Base-by-base conservation (phyloP, 805 yeast genomes). In the Myxozyma neotropica region DNA sequence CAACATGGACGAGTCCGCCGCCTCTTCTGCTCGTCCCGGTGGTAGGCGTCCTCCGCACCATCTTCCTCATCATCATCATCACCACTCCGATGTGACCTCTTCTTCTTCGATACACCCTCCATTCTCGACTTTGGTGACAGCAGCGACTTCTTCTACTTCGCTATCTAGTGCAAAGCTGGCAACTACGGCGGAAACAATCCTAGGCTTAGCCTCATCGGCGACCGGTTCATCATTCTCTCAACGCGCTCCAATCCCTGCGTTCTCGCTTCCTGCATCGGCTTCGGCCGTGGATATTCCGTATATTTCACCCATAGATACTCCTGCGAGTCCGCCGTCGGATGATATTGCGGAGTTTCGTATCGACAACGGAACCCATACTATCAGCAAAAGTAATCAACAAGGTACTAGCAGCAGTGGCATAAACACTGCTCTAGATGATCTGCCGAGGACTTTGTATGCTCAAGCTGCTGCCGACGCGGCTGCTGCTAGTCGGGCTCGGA, bases 251-350 rank as follows among this genome's bases (percentile, higher is more conserved):
- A 51, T 61, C 45, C 53, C 57, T 23, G 57, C 66, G 12, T 66
- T 66, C 43, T 51, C 65, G n/a, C 55, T 66, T 12, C 63, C 67
- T 19, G 53, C 59, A 2, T 31, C 65, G n/a, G 57, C 58, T 7
- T 33, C 42, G 5, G 54, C 65, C 10, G 53, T 42, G 43, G 54
- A 60, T 26, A 45, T 66, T 15, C 68, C 66, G 39, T 66, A 45
- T 49, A 54, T 66, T 27, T 66, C 68, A 4, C 68, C 69, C 19
- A 54, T 65, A 17, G 66, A 53, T 21, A 40, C 50, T n/a, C 68
- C 68, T n/a, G 38, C 44, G 19, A 35, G 45, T 29, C 42, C 46
- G 27, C 31, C 43, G 2, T n/a, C 17, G 17, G 59, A 44, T 35
- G 46, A 24, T 17, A 31, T 31, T 7, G 6, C 36, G n/a, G 50